Percentiles rank a stretch among this genome's conserved stretches.
phyloP scores from a whole-genome alignment of 129 eudicot genomes.

The Pulicaria dysenterica region DNA sequence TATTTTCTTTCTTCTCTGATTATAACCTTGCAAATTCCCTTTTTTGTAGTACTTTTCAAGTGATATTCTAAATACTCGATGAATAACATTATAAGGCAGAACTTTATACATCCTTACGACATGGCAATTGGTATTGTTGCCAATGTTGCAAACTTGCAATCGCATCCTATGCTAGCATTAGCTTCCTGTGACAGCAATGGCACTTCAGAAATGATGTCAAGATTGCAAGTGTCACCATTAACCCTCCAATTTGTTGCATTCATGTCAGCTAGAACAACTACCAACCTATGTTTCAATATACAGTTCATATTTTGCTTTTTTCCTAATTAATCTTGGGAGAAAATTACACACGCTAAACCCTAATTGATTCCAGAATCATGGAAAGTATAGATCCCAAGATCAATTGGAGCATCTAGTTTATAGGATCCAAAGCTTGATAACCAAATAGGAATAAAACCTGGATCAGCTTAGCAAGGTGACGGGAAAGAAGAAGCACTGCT shows the following conservation, averaged over 20 bases:
- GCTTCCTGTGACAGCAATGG: conserved; percentile 41
- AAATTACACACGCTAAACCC: conserved; percentile 19
- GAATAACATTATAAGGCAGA: conserved; percentile 30
- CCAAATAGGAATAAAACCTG: conserved; percentile 26
- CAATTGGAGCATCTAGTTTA: conserved; percentile 31
- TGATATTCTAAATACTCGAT: not conserved
- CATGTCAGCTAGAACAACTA: conserved; percentile 62
- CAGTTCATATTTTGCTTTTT: conserved; percentile 8
- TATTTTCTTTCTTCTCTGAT: no score
- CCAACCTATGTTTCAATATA: no score
- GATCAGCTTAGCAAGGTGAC: conserved; percentile 5
- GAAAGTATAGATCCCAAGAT: conserved; percentile 33
- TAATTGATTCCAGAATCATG: conserved; percentile 51
- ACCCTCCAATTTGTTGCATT: conserved; percentile 78
- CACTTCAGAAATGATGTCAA: conserved; percentile 53
- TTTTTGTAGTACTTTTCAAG: no score
- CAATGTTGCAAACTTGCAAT: conserved; percentile 61
- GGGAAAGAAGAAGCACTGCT: no score
- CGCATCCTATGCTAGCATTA: conserved; percentile 58
- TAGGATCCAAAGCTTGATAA: conserved; percentile 40
- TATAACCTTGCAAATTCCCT: no score
- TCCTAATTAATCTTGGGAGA: conserved; percentile 1
- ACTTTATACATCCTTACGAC: conserved; percentile 67
- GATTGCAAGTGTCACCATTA: conserved; percentile 53
- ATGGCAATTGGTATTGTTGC: conserved; percentile 59